Evolutionary conservation across 202 grass and related monocot genomes (phyloP), one percentile per base, ranked within the genome.

Genomic region (Zizania palustris): DNA sequence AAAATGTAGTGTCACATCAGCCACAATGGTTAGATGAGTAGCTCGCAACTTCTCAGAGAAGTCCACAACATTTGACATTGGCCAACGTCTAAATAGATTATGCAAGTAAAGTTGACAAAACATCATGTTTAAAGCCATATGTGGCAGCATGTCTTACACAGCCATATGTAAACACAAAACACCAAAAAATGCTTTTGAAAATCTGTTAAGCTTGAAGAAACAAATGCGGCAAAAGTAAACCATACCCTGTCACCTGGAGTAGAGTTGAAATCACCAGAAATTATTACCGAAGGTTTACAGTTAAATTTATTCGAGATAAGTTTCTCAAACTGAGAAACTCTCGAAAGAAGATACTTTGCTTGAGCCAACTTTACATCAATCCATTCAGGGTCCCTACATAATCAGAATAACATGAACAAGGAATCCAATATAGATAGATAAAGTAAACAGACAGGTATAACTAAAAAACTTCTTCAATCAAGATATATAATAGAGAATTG

Each of bases 281-380:
- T 79, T 60, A 97, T 86, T 50, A 97, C 95, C 37, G 89, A 92
- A 86, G 91, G 89, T 41, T 69, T 77, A 50, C 82, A 92, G 56
- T 69, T 81, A 74, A 73, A 94, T 88, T 87, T 92, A 83, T 76
- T 84, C 14, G 87, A 86, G 54, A 97, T 69, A 74, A 71, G 69
- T 80, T 94, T 85, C 79, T 87, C 76, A 59, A 97, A 97, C 57
- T 93, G 71, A 35, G 83, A 88, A 54, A 94, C 78, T 83, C 89
- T 85, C 0, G 62, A 86, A 79, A 92, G 77, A 86, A 97, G 89
- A 92, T 97, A 97, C 40, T 94, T 97, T 77, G 73, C 95, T 80
- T 97, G 95, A 53, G 91, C 89, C 45, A 97, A 85, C 77, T 97
- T 94, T 83, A 97, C 89, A 83, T 97, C 91, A 63, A 86, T 86